Evolutionary conservation across 1,284 basidiomycete species (phyloP).

Genomic region (Ceratobasidium sp.): DNA sequence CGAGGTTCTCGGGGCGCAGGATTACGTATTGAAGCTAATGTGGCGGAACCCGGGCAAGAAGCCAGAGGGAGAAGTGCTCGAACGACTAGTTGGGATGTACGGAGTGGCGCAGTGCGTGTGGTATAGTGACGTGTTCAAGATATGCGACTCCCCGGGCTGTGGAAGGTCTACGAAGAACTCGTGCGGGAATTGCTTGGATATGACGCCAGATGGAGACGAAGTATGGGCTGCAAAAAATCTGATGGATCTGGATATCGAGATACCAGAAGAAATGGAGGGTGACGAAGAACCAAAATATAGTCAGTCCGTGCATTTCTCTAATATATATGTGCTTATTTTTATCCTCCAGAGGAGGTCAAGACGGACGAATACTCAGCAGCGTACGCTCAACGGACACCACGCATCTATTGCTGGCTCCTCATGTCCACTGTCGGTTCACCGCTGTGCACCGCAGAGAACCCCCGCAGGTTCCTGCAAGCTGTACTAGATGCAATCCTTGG

Average conservation of each 20-base stretch:
- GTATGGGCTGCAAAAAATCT: neutral
- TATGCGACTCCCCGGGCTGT: neutral
- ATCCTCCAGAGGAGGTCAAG: neutral
- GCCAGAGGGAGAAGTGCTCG: conserved; percentile 22
- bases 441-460: conserved; percentile 1
- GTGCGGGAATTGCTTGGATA: neutral
- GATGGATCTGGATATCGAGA: neutral
- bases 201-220: neutral
- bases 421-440: conserved; percentile 1
- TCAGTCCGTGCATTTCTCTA: neutral
- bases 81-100: neutral
- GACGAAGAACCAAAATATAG: neutral
- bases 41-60: conserved; percentile 15
- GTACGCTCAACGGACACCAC: neutral
- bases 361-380: neutral
- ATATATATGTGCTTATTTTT: neutral
- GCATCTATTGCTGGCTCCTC: conserved; percentile 3
- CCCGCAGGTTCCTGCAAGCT: neutral
- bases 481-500: neutral
- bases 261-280: neutral
- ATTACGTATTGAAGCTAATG: conserved; percentile 23
- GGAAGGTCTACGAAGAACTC: neutral
- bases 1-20: neutral
- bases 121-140: neutral
- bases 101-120: conserved; percentile 7